Evolutionary conservation across 2,329 filamentous ascomycete genomes (phyloP), one percentile per base, ranked within the genome.

Genomic region (Neoarthrinium moseri): DNA sequence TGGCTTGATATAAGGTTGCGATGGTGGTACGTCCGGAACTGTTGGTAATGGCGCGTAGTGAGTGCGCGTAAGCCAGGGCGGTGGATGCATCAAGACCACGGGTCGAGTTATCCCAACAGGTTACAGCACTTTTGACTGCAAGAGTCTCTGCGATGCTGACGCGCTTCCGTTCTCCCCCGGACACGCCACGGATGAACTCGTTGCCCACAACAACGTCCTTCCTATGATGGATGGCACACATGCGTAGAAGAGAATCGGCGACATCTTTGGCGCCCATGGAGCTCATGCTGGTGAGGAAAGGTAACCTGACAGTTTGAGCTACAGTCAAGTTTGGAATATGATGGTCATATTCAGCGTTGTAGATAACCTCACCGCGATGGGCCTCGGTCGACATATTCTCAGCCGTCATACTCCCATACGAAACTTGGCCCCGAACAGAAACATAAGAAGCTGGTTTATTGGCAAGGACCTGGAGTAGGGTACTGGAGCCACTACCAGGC

Each of bases 1-100:
- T 68, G 0, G 66, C 68, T 49, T 72, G 69, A 41, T 74, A 74
- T 0, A 73, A 57, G 2, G 67, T 71, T 2, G 70, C 69, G 1
- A 72, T 53, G 0, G 70, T 72, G 2, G 71, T 72, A 6, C 84
- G 78, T 53, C 88, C 81, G 58, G 78, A 84, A 50, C 91, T 80
- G 50, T 91, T 85, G 4, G 89, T 91, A 81, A 91, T 87, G 48
- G 84, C 77, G 12, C 83, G 76, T 2, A 87, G 69, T 1, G 81
- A 84, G 47, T 83, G 84, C 8, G 84, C 86, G 55, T 89, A 92
- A 57, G 91, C 87, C 4, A 91, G 72, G 4, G 88, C 89, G 0
- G 87, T 91, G 1, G 83, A 87, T 1, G 87, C 84, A 59, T 94
- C 88, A 0, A 92, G 71, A n/a, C 89, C 89, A 38, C 88, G 75